phyloP scores from a whole-genome alignment of 495 filamentous ascomycete genomes.

The Massariosphaeria phaeospora region DNA sequence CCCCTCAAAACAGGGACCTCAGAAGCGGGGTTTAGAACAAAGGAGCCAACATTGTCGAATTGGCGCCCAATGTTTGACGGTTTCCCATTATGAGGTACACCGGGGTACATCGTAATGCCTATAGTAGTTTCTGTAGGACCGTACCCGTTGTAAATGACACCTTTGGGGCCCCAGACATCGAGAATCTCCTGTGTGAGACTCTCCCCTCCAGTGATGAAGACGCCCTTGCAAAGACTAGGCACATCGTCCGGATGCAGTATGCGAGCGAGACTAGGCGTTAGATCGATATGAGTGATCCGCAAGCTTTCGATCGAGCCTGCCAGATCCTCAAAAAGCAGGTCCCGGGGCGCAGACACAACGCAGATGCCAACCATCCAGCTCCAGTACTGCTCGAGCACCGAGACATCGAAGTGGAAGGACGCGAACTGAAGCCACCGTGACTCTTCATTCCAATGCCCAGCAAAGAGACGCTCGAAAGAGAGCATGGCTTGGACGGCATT shows the following conservation, averaged over 20 bases:
- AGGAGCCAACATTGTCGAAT: constrained; percentile 76
- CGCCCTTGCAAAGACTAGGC: constrained; percentile 60
- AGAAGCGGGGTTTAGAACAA: constrained; percentile 66
- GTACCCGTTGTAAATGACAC: constrained; percentile 70
- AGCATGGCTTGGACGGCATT: constrained; percentile 72
- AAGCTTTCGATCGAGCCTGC: constrained; percentile 61
- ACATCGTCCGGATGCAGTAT: constrained; percentile 61
- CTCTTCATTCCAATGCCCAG: constrained; percentile 58
- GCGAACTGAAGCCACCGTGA: constrained; percentile 85
- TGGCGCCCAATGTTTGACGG: constrained; percentile 80
- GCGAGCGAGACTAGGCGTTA: constrained; percentile 65
- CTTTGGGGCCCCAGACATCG: constrained; percentile 59
- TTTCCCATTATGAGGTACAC: constrained; percentile 64
- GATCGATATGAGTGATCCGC: constrained; percentile 79
- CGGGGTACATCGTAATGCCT: constrained; percentile 72
- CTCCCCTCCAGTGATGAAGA: constrained; percentile 75
- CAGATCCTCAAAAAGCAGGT: constrained; percentile 73
- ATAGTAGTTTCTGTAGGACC: constrained; percentile 91
- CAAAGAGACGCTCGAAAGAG: constrained; percentile 65
- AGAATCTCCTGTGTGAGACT: constrained; percentile 67
- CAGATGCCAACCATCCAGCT: constrained; percentile 81
- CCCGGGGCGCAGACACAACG: constrained; percentile 69
- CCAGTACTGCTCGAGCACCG: constrained; percentile 84
- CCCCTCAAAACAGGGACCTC: constrained; percentile 69
- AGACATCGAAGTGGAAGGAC: constrained; percentile 84